Evolutionary conservation across 129 eudicot species (phyloP).

Genomic region (Mikania micrantha): DNA sequence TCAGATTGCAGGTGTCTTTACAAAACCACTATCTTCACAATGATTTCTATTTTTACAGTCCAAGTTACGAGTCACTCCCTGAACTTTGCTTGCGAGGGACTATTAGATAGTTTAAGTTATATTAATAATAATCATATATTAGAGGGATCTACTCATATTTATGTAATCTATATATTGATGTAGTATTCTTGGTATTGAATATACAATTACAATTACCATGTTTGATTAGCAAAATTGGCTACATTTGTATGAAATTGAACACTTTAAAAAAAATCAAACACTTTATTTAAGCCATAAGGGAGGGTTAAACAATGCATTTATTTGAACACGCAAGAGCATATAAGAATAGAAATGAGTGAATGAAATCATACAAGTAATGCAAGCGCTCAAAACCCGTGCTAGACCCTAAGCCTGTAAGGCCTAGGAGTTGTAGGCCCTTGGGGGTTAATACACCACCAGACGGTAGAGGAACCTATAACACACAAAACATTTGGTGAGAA

Average conservation of each 20-base stretch:
- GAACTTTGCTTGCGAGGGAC: no score
- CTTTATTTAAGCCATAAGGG: background rate
- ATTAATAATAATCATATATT: no score
- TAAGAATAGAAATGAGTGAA: background rate
- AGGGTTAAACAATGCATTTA: background rate
- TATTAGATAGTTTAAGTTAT: no score
- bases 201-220: no score
- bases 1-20: no score
- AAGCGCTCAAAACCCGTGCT: slow-evolving; percentile 88
- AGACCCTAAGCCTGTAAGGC: slow-evolving; percentile 74
- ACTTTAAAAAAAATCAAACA: background rate
- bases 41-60: no score
- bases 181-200: no score
- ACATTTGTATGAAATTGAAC: background rate
- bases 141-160: no score
- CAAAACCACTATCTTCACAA: no score
- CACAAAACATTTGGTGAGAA: background rate
- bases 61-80: no score
- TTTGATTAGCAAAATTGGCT: no score
- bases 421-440: slow-evolving; percentile 74
- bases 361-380: slow-evolving; percentile 67
- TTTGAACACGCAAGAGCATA: background rate
- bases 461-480: slow-evolving; percentile 72
- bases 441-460: slow-evolving; percentile 97
- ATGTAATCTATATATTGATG: no score